Evolutionary conservation across 305 asterid genomes (phyloP).

Genomic region (Fraxinus angustifolia): DNA sequence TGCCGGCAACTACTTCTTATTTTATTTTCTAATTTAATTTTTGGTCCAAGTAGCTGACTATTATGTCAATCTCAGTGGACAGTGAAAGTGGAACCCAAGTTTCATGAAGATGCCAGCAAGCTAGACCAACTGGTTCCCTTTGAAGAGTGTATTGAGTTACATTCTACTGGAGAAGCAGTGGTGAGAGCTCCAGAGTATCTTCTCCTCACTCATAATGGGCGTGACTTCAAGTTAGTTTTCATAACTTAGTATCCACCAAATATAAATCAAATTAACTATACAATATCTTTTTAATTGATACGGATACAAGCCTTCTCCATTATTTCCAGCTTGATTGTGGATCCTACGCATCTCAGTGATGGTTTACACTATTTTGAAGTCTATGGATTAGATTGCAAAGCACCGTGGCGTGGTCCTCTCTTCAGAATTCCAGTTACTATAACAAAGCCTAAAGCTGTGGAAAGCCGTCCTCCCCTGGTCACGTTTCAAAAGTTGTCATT

Average conservation of each 20-base stretch:
- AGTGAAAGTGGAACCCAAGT: slow-evolving; percentile 81
- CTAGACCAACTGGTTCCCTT: slow-evolving; percentile 87
- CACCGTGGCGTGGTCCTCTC: slow-evolving; percentile 99
- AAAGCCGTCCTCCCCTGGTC: slow-evolving; percentile 63
- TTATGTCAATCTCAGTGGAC: slow-evolving; percentile 68
- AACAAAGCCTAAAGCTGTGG: slow-evolving; percentile 77
- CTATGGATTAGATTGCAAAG: slow-evolving; percentile 75
- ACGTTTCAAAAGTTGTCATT: slow-evolving; percentile 67
- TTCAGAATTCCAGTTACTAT: slow-evolving; percentile 90
- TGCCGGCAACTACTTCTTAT: background rate
- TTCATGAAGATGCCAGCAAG: slow-evolving; percentile 94
- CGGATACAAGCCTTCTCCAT: slow-evolving; percentile 23
- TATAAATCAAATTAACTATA: slow-evolving; percentile 8
- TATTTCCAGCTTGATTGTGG: slow-evolving; percentile 76
- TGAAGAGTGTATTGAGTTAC: slow-evolving; percentile 77
- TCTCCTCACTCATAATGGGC: slow-evolving; percentile 89
- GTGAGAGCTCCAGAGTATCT: slow-evolving; percentile 91
- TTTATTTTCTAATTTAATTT: slow-evolving; percentile 4
- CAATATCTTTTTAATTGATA: slow-evolving; percentile 20
- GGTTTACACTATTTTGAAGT: slow-evolving; percentile 97
- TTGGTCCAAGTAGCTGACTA: slow-evolving; percentile 29
- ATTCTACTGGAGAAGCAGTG: slow-evolving; percentile 62
- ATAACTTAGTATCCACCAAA: slow-evolving; percentile 25
- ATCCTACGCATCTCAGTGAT: slow-evolving; percentile 69
- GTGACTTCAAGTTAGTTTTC: slow-evolving; percentile 80